Evolutionary conservation across 352 stramenopile species (phyloP), one percentile per base, ranked within the genome.

Genomic region (Phytopythium sindhum): DNA sequence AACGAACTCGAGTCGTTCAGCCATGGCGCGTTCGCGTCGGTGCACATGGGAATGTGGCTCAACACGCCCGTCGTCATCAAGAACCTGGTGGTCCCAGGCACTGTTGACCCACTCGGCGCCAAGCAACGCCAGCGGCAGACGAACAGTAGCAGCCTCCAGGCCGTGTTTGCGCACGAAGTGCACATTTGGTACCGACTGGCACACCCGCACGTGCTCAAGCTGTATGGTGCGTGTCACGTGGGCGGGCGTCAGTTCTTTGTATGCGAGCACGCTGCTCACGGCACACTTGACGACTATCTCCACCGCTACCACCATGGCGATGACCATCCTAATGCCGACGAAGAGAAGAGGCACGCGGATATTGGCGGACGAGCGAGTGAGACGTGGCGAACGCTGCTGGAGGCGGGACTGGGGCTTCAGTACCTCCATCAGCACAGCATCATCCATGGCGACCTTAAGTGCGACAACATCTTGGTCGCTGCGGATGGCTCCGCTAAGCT

Each of bases 381-480:
- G 61, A 63, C 60, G 12, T 77, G 70, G 70, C 64, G 64, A 17
- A 73, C 72, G 50, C 21, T 78, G 35, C 65, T 65, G 23, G 64
- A 78, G 48, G 71, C 68, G 29, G 71, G 60, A 14, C 62, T 73
- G 0, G 71, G 71, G 4, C 42, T 78, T 17, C 56, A 71, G 57
- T 78, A 78, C 57, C 60, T 78, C 8, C 71, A 78, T 9, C 67
- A 75, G 14, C 68, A 73, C 52, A 72, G 67, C 19, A 68, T 78
- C 41, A 68, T 75, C 33, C 71, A 78, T 53, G 71, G 68, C 1
- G 68, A 78, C 33, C 60, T 78, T 28, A 78, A 78, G 64, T 78
- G 71, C 33, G 67, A 75, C 68, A 78, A 78, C 60, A 75, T 78
- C 57, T 62, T 78, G 37, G 68, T 78, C 14, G 57, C 47, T 39